A percentile compares a stretch with the other conserved stretches of the same genome.
phyloP scores from a whole-genome alignment of 352 stramenopile genomes.

The Globisporangium heterothallicum region DNA sequence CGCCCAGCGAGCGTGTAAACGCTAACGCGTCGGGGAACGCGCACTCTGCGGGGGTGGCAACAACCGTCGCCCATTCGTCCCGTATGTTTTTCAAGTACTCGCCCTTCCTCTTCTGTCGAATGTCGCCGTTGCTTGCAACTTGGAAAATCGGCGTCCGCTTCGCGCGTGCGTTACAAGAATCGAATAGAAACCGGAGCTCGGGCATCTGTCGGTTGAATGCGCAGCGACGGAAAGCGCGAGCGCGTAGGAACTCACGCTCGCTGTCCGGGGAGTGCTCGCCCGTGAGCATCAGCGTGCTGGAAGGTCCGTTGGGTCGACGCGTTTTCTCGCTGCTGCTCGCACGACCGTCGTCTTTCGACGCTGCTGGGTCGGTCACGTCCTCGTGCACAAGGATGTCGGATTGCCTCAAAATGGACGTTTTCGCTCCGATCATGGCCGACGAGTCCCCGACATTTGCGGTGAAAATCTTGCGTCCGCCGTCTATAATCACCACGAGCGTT shows the following conservation, averaged over 20 bases:
- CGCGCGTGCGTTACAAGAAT: slow-evolving; percentile 33
- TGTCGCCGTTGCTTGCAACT: slow-evolving; percentile 23
- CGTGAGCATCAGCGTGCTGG: slow-evolving; percentile 49
- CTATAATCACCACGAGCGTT: slow-evolving; percentile 75
- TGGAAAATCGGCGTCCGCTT: slow-evolving; percentile 37
- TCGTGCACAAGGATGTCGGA: slow-evolving; percentile 20
- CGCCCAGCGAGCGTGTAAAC: slow-evolving; percentile 84
- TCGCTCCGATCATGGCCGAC: slow-evolving; percentile 30
- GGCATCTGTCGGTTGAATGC: slow-evolving; percentile 28
- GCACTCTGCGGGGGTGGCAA: slow-evolving; percentile 57
- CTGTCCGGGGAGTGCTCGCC: slow-evolving; percentile 83
- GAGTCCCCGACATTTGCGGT: slow-evolving; percentile 85
- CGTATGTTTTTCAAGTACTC: slow-evolving; percentile 91
- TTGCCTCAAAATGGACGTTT: slow-evolving; percentile 16
- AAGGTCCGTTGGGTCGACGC: slow-evolving; percentile 12
- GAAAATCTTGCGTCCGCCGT: slow-evolving; percentile 62
- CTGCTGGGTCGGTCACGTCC: not conserved
- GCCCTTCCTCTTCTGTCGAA: slow-evolving; percentile 33
- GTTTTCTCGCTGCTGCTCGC: slow-evolving; percentile 2
- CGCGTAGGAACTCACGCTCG: slow-evolving; percentile 63
- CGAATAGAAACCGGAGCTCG: slow-evolving; percentile 84
- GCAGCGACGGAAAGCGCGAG: slow-evolving; percentile 31
- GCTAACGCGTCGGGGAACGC: slow-evolving; percentile 77
- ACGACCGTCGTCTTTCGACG: not conserved
- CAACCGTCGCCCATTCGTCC: slow-evolving; percentile 86